Evolutionary conservation across 192 early-diverging fungal species (phyloP).

Genomic region (Rhizophagus clarus): DNA sequence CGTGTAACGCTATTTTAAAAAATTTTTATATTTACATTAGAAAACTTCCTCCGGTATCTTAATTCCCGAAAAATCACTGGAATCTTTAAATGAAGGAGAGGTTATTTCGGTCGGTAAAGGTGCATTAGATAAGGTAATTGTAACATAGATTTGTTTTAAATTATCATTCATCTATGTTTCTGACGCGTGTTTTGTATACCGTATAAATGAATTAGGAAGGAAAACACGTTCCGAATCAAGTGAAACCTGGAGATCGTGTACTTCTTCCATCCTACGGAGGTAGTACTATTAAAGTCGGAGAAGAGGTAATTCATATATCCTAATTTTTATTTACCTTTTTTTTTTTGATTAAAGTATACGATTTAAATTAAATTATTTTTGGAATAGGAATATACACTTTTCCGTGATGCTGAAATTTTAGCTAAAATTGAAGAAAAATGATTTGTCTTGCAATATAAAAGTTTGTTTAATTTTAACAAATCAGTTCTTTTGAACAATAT

Average conservation of each 20-base stretch:
- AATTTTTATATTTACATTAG: slow-evolving; percentile 47
- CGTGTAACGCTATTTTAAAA: background rate
- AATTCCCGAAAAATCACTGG: slow-evolving; percentile 99
- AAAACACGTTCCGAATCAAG: slow-evolving; percentile 73
- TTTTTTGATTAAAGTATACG: background rate
- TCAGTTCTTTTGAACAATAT: too few relatives aligned
- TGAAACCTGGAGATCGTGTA: slow-evolving; percentile 92
- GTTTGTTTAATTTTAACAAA: too few relatives aligned
- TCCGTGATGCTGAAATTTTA: slow-evolving; percentile 31
- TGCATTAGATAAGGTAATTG: slow-evolving; percentile 65
- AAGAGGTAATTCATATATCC: slow-evolving; percentile 54
- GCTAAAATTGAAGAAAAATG: slow-evolving; percentile 26
- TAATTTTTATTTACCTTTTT: background rate
- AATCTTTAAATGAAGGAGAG: slow-evolving; percentile 93
- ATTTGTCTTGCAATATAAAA: too few relatives aligned
- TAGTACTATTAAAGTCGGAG: slow-evolving; percentile 85
- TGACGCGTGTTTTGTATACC: slow-evolving; percentile 12
- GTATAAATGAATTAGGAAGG: slow-evolving; percentile 66
- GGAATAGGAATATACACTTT: slow-evolving; percentile 23
- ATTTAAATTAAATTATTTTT: background rate
- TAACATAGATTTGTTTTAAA: background rate
- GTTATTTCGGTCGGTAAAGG: slow-evolving; percentile 96
- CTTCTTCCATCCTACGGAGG: slow-evolving; percentile 97
- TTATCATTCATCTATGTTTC: background rate
- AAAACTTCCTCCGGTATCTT: slow-evolving; percentile 94